A percentile compares a stretch with the other conserved stretches of the same genome.
phyloP scores from a whole-genome alignment of 352 stramenopile genomes.

The Phytophthora lateralis region DNA sequence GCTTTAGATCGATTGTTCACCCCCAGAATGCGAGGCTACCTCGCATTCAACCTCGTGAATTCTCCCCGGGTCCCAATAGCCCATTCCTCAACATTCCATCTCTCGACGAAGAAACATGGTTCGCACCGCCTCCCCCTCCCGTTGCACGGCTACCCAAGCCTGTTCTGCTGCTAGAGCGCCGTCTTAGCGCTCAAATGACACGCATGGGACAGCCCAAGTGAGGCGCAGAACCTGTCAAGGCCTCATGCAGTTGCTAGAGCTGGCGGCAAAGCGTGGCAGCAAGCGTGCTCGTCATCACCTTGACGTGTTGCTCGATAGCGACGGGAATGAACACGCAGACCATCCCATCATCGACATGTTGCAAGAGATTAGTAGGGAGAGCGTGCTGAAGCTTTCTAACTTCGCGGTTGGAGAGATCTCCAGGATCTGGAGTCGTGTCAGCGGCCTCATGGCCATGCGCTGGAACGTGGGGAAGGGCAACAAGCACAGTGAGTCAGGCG shows the following conservation, averaged over 20 bases:
- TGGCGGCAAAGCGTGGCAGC: neutral
- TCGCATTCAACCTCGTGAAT: too few relatives aligned
- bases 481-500: neutral
- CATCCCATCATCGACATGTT: conserved; percentile 1
- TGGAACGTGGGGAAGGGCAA: conserved; percentile 3
- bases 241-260: neutral
- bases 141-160: too few relatives aligned
- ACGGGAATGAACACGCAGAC: neutral
- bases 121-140: too few relatives aligned
- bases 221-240: neutral
- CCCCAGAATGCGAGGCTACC: too few relatives aligned
- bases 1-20: too few relatives aligned
- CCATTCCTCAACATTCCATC: too few relatives aligned
- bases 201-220: neutral
- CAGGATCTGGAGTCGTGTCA: neutral
- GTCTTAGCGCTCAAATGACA: neutral
- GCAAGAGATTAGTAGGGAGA: neutral
- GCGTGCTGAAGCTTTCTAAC: conserved; percentile 3
- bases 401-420: conserved; percentile 2
- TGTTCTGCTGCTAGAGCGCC: neutral
- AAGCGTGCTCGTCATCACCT: neutral
- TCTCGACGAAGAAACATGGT: too few relatives aligned
- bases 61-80: too few relatives aligned
- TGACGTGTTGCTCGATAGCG: neutral
- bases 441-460: neutral